Evolutionary conservation across 1,139 yeast species (phyloP), one percentile per base, ranked within the genome.

Genomic region (Kluyveromyces sp.): DNA sequence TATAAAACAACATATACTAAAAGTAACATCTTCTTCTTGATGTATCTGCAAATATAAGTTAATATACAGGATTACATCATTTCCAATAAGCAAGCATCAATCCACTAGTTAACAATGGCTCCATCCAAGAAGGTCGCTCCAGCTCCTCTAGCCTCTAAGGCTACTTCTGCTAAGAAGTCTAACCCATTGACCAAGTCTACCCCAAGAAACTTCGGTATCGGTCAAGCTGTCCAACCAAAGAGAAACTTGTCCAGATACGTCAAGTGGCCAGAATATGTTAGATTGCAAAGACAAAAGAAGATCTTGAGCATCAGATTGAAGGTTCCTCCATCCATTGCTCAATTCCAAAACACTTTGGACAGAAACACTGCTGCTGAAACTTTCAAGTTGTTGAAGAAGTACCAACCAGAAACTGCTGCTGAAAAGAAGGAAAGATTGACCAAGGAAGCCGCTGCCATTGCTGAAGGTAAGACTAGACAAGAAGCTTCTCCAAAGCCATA

Each of bases 391-490:
- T 82, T 90, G 78, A 88, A 88, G 94, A 90, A 89, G 79, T 90
- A 90, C 86, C 84, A 95, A 78, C 97, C 97, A 70, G 97, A 90
- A 79, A 86, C 96, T 63, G 67, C 81, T 70, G 85, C 92, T 67
- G 96, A 90, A 77, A 90, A 90, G 95, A 88, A 89, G 81, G 96
- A 88, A 78, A 88, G 97, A 79, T 85, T 90, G 69, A 85, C 95
- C 74, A 89, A 86, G 77, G 97, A 90, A 78, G 97, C 97, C 63
- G 95, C 96, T 65, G 97, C 96, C 66, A 82, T 89, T 68, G 96
- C 97, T 58, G 96, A 88, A 70, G 97, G 97, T 70, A 89, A 88
- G 81, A 78, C 87, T 73, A 89, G 86, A 73, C 88, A 85, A 76
- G 97, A 89, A 64, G 96, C 81, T 65, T 86, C 96, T 63, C 85